These are phyloP conservation scores for Lentinus tigrinus DNA, from an alignment of 768 basidiomycete genomes.

Conservation along the genomic window DNA sequence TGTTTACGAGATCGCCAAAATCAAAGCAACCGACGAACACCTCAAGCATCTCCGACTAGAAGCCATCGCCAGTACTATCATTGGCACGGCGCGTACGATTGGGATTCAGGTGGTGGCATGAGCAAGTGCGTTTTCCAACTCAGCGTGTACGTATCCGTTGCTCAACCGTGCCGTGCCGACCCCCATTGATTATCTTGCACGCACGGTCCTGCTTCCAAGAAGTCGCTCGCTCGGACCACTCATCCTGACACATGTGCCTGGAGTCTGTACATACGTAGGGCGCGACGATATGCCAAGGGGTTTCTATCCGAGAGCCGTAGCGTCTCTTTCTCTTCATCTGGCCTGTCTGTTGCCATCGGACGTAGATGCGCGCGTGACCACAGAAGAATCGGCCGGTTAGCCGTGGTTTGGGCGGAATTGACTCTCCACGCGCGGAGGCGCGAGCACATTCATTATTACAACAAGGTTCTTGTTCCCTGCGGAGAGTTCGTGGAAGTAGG, in stretches of 20 bases:
- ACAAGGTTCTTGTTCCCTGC: constrained; percentile 19
- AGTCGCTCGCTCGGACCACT: constrained; percentile 9
- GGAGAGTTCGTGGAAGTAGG: constrained; percentile 18
- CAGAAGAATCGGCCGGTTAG: not conserved
- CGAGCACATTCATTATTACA: constrained; percentile 7
- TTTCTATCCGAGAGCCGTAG: constrained; percentile 15
- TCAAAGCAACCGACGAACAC: constrained; percentile 89
- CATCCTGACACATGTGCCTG: constrained; percentile 16
- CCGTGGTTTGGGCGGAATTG: not conserved
- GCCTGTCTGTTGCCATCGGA: constrained; percentile 11
- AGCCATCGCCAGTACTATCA: constrained; percentile 82
- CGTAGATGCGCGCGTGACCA: constrained; percentile 12
- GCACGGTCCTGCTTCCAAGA: constrained; percentile 7
- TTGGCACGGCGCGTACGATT: constrained; percentile 86
- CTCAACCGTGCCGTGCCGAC: constrained; percentile 12
- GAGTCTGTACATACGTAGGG: constrained; percentile 19
- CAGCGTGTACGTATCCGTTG: constrained; percentile 11
- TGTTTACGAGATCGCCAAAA: constrained; percentile 97
- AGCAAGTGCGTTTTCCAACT: constrained; percentile 26
- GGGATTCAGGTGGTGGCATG: constrained; percentile 90
- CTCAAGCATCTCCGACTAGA: constrained; percentile 85
- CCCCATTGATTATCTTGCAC: constrained; percentile 13
- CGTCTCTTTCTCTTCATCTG: constrained; percentile 11
- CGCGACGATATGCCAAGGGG: constrained; percentile 15
- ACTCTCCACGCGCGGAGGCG: not conserved